Evolutionary conservation across 2,329 filamentous ascomycete genomes (phyloP), one percentile per base, ranked within the genome.

Genomic region (Fusarium xyrophilum): DNA sequence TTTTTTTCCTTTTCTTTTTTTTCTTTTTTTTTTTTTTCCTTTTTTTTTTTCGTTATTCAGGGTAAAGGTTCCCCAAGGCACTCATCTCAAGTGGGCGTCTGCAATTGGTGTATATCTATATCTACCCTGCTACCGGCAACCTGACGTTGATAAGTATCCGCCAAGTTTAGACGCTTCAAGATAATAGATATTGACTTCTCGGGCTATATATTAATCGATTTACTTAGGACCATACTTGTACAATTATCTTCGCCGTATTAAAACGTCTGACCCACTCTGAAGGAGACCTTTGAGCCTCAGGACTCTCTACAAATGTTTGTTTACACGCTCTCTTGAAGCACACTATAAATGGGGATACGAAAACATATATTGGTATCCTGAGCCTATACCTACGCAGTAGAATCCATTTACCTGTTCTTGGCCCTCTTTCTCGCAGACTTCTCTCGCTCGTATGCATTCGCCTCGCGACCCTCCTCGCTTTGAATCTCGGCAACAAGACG

Each of bases 401-500:
- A 58, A 50, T 28, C 62, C 57, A 50, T 73, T 70, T 74, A 79
- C 73, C 76, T 77, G 67, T 79, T 86, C 77, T 84, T 88, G 56
- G 86, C 85, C 78, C 85, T 84, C 80, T 93, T 93, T 79, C 93
- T 86, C 77, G 85, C 84, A 77, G 87, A 85, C 85, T 89, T 96
- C 84, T 96, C 93, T 74, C 91, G 86, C 81, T 96, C 94, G 85
- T 98, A 98, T 50, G 86, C 87, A 80, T 98, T 98, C 43, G 88
- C 86, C 79, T 96, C 94, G 61, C 86, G 84, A 3, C 95, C 95
- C 79, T 97, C 96, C 82, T 97, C 91, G 71, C 91, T 93, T 82
- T 99, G 95, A 74, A 99, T 97, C 85, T 97, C 94, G 13, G 94
- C 92, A 72, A 98, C 89, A 64, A 99, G 84, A 70, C 91, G 88